Evolutionary conservation across 1,139 yeast genomes (phyloP).

Genomic region (Geotrichum klebahnii): DNA sequence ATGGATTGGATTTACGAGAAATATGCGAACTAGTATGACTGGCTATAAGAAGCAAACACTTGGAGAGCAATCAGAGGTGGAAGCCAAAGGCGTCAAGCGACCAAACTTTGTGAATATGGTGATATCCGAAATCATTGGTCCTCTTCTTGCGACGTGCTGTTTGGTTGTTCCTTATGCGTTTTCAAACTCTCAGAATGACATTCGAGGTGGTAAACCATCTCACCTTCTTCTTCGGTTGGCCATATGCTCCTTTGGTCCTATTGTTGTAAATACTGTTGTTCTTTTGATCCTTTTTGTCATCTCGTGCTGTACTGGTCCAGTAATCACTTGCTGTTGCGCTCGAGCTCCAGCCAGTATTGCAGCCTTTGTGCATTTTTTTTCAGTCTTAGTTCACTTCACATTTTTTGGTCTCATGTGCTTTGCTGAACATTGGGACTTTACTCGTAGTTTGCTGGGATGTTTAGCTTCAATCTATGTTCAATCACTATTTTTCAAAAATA

Average conservation of each 20-base stretch:
- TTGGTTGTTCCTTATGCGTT: conserved; percentile 60
- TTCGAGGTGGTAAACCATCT: conserved; percentile 45
- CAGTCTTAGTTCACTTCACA: conserved; percentile 52
- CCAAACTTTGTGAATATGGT: conserved; percentile 52
- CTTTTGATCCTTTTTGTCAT: conserved; percentile 46
- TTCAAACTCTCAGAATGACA: conserved; percentile 68
- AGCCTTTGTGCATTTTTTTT: conserved; percentile 83
- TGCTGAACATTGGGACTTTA: conserved; percentile 60
- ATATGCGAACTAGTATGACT: conserved; percentile 56
- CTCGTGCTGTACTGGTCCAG: conserved; percentile 55
- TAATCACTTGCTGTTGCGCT: conserved; percentile 86
- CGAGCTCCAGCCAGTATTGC: conserved; percentile 93
- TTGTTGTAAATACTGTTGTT: conserved; percentile 46
- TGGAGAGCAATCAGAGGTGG: conserved; percentile 20
- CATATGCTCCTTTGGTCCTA: conserved; percentile 53
- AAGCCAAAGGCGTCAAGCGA: conserved; percentile 36
- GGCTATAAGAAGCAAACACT: conserved; percentile 54
- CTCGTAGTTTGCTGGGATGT: conserved; percentile 55
- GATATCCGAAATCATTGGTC: conserved; percentile 51
- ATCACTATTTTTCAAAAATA: conserved; percentile 47
- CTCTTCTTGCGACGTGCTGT: conserved; percentile 45
- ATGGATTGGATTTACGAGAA: conserved; percentile 58
- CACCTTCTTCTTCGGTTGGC: conserved; percentile 53
- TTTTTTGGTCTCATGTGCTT: conserved; percentile 60
- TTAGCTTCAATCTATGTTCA: conserved; percentile 57